Percentiles rank a stretch among this genome's conserved stretches.
Evolutionary conservation across 768 basidiomycete genomes (phyloP).

Genomic region (Boletus vermiculosoides): DNA sequence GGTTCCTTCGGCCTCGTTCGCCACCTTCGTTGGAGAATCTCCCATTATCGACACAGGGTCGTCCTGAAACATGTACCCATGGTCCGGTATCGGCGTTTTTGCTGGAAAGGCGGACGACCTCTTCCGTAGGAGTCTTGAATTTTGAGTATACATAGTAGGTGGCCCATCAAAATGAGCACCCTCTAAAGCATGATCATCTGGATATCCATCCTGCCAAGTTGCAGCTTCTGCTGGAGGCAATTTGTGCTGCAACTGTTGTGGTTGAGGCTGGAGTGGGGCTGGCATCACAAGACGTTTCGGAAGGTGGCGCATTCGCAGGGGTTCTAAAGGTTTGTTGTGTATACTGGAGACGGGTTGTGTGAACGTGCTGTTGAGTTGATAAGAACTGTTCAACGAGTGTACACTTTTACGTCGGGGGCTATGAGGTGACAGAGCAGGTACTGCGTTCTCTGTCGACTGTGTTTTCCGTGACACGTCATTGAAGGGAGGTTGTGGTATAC

Average conservation of each 20-base stretch:
- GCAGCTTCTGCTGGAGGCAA: conserved; percentile 6
- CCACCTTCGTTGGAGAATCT: conserved; percentile 12
- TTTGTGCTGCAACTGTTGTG: conserved; percentile 14
- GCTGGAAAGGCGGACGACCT: conserved; percentile 24
- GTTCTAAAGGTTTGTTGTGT: conserved; percentile 12
- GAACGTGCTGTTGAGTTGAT: not conserved
- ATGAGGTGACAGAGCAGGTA: not conserved
- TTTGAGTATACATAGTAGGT: conserved; percentile 9
- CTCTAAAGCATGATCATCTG: conserved; percentile 5
- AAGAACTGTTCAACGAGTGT: conserved; percentile 11
- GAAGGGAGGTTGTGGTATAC: conserved; percentile 3
- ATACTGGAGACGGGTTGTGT: conserved; percentile 6
- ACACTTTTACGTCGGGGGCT: conserved; percentile 8
- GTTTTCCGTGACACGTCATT: not conserved
- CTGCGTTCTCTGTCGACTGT: conserved; percentile 1
- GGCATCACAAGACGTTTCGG: conserved; percentile 77
- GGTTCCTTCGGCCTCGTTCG: conserved; percentile 15
- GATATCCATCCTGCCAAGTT: conserved; percentile 5
- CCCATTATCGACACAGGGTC: conserved; percentile 7
- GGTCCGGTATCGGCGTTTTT: conserved; percentile 27
- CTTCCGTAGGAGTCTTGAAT: conserved; percentile 25
- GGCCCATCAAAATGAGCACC: conserved; percentile 4
- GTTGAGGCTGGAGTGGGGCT: conserved; percentile 51
- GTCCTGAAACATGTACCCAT: conserved; percentile 15
- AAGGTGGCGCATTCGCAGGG: conserved; percentile 36